phyloP scores from a whole-genome alignment of 345 rosid species.

The Heritiera fomes region DNA sequence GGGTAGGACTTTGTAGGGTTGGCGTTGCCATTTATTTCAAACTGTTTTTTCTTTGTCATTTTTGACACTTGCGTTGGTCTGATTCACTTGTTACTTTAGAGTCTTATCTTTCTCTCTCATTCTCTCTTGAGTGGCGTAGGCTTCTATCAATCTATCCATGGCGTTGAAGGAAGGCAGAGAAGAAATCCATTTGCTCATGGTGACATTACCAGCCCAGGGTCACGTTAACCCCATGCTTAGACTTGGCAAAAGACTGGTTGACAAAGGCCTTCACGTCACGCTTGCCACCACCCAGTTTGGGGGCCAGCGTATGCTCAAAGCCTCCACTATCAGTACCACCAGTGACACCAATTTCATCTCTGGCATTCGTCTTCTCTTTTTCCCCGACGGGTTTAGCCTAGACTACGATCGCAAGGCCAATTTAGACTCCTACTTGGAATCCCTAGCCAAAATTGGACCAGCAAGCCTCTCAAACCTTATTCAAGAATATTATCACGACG shows the following conservation, averaged over 20 bases:
- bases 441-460: constrained; percentile 37
- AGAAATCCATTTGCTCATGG: constrained; percentile 23
- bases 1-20: neutral
- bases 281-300: constrained; percentile 35
- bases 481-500: constrained; percentile 26
- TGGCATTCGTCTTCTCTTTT: constrained; percentile 39
- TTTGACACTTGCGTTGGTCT: neutral
- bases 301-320: constrained; percentile 29
- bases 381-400: constrained; percentile 48
- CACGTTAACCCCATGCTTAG: constrained; percentile 45
- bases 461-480: constrained; percentile 37
- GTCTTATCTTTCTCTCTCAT: too few species aligned
- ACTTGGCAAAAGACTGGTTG: constrained; percentile 38
- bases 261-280: constrained; percentile 36
- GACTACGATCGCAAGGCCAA: constrained; percentile 38
- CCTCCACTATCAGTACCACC: neutral
- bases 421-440: constrained; percentile 42
- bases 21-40: neutral
- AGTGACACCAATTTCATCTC: constrained; percentile 21
- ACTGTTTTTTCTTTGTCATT: too few species aligned
- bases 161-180: neutral
- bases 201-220: constrained; percentile 40
- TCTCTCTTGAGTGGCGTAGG: too few species aligned
- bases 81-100: neutral
- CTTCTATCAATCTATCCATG: neutral